These are phyloP conservation scores for Penicillium fimorum DNA, from an alignment of 495 filamentous ascomycete species.

Conservation along the genomic window DNA sequence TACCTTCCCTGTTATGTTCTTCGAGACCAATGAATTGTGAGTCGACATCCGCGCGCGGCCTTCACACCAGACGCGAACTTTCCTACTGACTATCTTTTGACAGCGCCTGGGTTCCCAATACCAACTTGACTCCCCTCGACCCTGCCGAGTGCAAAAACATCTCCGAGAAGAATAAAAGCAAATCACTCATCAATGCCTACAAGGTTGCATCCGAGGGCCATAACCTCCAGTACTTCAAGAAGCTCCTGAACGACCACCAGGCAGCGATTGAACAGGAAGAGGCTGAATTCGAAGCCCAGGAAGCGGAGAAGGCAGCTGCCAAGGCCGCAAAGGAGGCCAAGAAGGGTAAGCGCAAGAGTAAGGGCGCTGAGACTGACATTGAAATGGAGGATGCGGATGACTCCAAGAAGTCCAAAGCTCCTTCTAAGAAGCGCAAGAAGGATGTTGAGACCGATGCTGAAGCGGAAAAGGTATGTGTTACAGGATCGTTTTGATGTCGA, in stretches of 20 bases:
- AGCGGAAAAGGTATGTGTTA: conserved; percentile 58
- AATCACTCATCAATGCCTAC: conserved; percentile 71
- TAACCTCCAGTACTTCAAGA: conserved; percentile 73
- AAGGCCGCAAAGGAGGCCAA: conserved; percentile 58
- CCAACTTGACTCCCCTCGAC: conserved; percentile 70
- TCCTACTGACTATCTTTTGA: conserved; percentile 13
- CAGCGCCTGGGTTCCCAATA: conserved; percentile 84
- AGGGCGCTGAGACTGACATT: conserved; percentile 61
- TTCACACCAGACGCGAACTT: not conserved
- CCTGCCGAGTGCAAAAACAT: conserved; percentile 62
- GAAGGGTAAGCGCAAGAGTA: conserved; percentile 65
- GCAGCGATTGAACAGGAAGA: conserved; percentile 59
- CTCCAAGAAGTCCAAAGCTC: conserved; percentile 50
- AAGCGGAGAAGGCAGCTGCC: conserved; percentile 57
- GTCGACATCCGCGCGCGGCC: conserved; percentile 32
- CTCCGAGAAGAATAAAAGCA: conserved; percentile 69
- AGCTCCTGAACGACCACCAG: conserved; percentile 60
- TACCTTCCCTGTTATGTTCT: conserved; percentile 90
- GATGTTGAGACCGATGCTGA: conserved; percentile 64
- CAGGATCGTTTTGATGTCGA: not conserved
- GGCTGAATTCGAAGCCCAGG: conserved; percentile 57
- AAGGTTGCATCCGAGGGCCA: conserved; percentile 68
- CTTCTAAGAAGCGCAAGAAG: conserved; percentile 68
- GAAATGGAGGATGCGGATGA: conserved; percentile 72
- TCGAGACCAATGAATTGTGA: conserved; percentile 93